Evolutionary conservation across 108 stramenopile species (phyloP), one percentile per base, ranked within the genome.

Genomic region (Skeletonema tropicum): DNA sequence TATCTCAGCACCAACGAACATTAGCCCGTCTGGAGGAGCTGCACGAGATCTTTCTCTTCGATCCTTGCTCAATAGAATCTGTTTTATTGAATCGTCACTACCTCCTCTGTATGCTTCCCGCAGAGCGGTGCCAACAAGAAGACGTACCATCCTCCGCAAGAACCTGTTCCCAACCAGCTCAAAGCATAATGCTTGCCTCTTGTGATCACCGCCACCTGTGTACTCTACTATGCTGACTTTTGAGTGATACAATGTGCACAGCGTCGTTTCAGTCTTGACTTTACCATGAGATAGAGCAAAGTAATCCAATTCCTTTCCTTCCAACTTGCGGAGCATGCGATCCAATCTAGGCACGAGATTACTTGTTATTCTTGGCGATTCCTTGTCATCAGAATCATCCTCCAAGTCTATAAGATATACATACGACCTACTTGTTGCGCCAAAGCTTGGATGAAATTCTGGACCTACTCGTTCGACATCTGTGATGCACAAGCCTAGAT

Each of bases 111-210:
- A 35, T 60, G 70, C 82, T 15, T 88, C 75, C 35, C 82, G 63
- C 26, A 93, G 10, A 33, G 81, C 82, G 8, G 88, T 87, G 9
- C 88, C 83, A 21, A 89, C 88, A 19, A 93, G 65, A 33, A 91
- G 81, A 25, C 92, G 88, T 6, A 93, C 88, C 90, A 89, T 89
- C 4, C 92, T 80, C 14, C 92, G 87, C 60, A 93, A 84, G 68
- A 93, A 93, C 58, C 92, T 84, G 80, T 91, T 70, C 26, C 88
- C 92, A 15, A 89, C 86, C 31, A 93, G 57, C 59, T 91, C 86
- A 57, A 93, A 86, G 60, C 88, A 90, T 11, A 92, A 39, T 26
- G 87, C 88, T 64, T 57, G 57, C 35, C 32, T 49, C 62, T 60
- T 49, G 41, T 45, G 67, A n/a, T 60, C 48, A 58, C n/a, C 10